Percentiles rank a stretch among this genome's conserved stretches.
These are phyloP conservation scores for Podosphaera aphanis DNA, from an alignment of 2,329 filamentous ascomycete species.

Conservation along the genomic window DNA sequence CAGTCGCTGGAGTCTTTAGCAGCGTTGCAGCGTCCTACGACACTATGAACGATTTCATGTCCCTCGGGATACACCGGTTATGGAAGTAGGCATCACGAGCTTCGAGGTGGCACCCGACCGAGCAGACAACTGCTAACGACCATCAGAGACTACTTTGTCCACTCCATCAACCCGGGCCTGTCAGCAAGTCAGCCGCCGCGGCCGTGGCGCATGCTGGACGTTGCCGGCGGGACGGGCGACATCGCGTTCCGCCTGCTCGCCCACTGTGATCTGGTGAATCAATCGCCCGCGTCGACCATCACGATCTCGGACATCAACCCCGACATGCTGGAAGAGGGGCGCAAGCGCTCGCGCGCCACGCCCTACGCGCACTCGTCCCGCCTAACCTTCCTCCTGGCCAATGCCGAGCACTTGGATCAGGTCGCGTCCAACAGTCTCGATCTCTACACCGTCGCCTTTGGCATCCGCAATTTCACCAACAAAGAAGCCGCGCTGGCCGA, in stretches of 20 bases:
- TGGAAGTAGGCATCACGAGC: slow-evolving; percentile 38
- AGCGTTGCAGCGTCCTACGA: slow-evolving; percentile 79
- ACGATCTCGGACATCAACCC: slow-evolving; percentile 93
- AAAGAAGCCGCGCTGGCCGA: slow-evolving; percentile 64
- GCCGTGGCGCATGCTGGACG: slow-evolving; percentile 65
- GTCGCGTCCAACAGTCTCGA: slow-evolving; percentile 56
- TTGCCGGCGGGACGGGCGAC: slow-evolving; percentile 90
- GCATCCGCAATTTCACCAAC: slow-evolving; percentile 90
- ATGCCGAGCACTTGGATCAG: slow-evolving; percentile 52
- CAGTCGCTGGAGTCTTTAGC: slow-evolving; percentile 56
- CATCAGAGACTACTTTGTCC: slow-evolving; percentile 61
- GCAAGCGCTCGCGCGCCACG: slow-evolving; percentile 46
- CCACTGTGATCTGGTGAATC: slow-evolving; percentile 59
- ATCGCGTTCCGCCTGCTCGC: slow-evolving; percentile 92
- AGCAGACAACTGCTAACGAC: slow-evolving; percentile 14
- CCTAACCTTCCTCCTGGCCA: slow-evolving; percentile 66
- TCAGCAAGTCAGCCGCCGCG: slow-evolving; percentile 21
- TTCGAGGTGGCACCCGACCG: background rate
- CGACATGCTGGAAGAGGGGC: slow-evolving; percentile 76
- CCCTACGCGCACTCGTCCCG: slow-evolving; percentile 27
- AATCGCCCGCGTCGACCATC: slow-evolving; percentile 58
- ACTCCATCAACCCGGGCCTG: slow-evolving; percentile 52
- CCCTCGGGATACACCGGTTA: slow-evolving; percentile 79
- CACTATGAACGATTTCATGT: slow-evolving; percentile 98
- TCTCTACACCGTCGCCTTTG: slow-evolving; percentile 92